Base-by-base conservation (phyloP, 2,329 filamentous ascomycete species). In the Geosmithia putterillii region DNA sequence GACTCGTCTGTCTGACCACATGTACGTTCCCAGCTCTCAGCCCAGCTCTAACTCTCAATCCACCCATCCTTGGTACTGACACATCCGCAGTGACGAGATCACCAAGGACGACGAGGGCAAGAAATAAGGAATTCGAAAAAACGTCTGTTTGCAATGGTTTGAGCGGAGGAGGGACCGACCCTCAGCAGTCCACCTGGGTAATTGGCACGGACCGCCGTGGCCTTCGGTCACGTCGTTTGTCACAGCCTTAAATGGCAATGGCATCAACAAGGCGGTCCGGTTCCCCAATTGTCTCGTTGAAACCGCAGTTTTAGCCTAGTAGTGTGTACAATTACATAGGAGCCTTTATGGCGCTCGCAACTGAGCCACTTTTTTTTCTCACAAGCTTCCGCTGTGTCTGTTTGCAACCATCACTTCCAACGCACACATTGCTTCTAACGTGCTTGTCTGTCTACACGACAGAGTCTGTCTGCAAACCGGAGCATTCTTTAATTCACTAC, bases 1-100 rank as follows among this genome's bases (percentile, higher is more conserved):
- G 51, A 73, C 90, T 59, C 82, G 89, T 62, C 79, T 95, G 49
- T 81, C 87, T 56, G 76, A 83, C 58, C 85, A 94, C 74, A 88
- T 95, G 86, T 92, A 67, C 59, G 82, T 53, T 22, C 18, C n/a
- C n/a, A n/a, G n/a, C n/a, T n/a, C n/a, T n/a, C n/a, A n/a, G n/a
- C 8, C 17, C 17, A n/a, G 3, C 40, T 34, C n/a, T n/a, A n/a
- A n/a, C n/a, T 38, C 39, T 19, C 48, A 42, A 44, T 28, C 21
- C n/a, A n/a, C n/a, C n/a, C n/a, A n/a, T n/a, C n/a, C n/a, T n/a
- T n/a, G 12, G 12, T 10, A 10, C 39, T 10, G 21, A 21, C 17
- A 34, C 15, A 15, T 14, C 48, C 7, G 12, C 56, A 92, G 86
- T 59, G 81, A 92, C 55, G 81, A 87, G 51, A 71, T 92, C 56